phyloP scores from a whole-genome alignment of 176 grass and related monocot species.

The Oryza glumipatula region DNA sequence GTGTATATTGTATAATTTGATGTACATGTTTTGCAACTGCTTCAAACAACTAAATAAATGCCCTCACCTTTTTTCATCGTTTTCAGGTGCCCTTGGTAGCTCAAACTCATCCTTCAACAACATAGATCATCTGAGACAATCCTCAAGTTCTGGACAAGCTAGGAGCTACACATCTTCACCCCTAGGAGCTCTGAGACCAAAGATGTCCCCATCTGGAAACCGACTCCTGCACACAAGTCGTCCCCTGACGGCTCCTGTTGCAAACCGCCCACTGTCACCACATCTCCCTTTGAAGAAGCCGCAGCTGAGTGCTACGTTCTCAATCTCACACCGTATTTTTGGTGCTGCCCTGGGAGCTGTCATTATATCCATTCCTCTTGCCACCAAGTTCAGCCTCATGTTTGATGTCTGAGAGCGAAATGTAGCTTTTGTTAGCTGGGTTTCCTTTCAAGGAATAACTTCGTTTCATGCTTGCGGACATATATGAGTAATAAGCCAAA shows the following conservation, averaged over 20 bases:
- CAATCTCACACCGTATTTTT: conserved; percentile 86
- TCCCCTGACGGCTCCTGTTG: conserved; percentile 40
- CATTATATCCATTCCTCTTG: conserved; percentile 68
- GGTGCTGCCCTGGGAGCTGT: conserved; percentile 49
- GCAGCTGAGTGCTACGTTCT: conserved; percentile 68
- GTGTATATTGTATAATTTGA: not conserved
- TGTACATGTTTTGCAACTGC: not conserved
- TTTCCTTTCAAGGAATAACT: conserved; percentile 30
- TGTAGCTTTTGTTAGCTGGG: not conserved
- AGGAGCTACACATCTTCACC: conserved; percentile 34
- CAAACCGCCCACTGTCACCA: conserved; percentile 77
- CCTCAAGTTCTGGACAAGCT: conserved; percentile 42
- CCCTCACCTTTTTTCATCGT: too few species aligned
- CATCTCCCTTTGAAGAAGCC: conserved; percentile 90
- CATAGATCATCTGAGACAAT: not conserved
- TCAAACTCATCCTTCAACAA: conserved; percentile 19
- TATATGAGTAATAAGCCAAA: conserved; percentile 40
- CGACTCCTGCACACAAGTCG: conserved; percentile 51
- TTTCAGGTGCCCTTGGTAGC: conserved; percentile 46
- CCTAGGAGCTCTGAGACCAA: conserved; percentile 26
- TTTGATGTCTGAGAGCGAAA: conserved; percentile 62
- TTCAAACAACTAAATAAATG: too few species aligned
- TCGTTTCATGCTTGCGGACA: not conserved
- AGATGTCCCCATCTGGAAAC: conserved; percentile 28
- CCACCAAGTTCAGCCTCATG: conserved; percentile 60